phyloP scores from a whole-genome alignment of 176 grass and related monocot genomes.

The Calamus simplicifolius region DNA sequence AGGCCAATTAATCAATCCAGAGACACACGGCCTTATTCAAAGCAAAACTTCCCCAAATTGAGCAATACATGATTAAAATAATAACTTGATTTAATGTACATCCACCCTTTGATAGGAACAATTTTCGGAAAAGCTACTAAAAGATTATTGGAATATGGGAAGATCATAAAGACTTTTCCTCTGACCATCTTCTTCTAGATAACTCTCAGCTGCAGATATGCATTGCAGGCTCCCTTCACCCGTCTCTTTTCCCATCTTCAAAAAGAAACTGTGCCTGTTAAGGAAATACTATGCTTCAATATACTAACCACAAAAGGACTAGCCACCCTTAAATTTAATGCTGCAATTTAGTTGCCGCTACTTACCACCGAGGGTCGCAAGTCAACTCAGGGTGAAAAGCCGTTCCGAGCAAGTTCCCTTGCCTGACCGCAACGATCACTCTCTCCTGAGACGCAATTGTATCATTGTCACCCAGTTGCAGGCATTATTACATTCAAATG shows the following conservation, averaged over 20 bases:
- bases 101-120: too few relatives aligned
- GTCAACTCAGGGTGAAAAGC: slow-evolving; percentile 95
- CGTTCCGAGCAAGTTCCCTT: slow-evolving; percentile 83
- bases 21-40: too few relatives aligned
- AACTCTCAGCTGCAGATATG: slow-evolving; percentile 16
- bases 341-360: neutral
- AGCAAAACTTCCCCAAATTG: too few relatives aligned
- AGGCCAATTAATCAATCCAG: too few relatives aligned
- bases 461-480: slow-evolving; percentile 39
- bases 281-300: neutral
- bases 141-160: slow-evolving; percentile 71
- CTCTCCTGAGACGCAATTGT: slow-evolving; percentile 52
- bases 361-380: slow-evolving; percentile 87
- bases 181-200: neutral
- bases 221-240: slow-evolving; percentile 29
- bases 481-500: neutral
- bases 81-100: too few relatives aligned
- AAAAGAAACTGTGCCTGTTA: slow-evolving; percentile 69
- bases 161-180: slow-evolving; percentile 47
- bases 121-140: too few relatives aligned
- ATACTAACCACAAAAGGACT: neutral
- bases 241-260: slow-evolving; percentile 67
- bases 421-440: slow-evolving; percentile 81
- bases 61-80: too few relatives aligned
- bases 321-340: too few relatives aligned